phyloP scores from a whole-genome alignment of 1,284 basidiomycete species.

The Neotropicomus parvogracilis region DNA sequence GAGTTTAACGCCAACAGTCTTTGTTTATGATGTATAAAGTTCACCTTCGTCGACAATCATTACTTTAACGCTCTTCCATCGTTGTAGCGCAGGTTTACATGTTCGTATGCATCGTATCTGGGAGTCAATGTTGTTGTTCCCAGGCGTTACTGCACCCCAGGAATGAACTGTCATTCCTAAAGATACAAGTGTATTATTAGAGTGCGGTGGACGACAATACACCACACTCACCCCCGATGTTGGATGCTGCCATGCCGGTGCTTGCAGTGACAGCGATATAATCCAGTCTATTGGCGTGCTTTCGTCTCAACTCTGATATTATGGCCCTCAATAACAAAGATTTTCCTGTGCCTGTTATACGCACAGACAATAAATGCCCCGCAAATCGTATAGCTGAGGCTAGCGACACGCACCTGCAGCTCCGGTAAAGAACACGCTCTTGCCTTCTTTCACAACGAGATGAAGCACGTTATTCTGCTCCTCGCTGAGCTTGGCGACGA shows the following conservation, averaged over 20 bases:
- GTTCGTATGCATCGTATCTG: slow-evolving; percentile 52
- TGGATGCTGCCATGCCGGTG: slow-evolving; percentile 68
- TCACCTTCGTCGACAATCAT: slow-evolving; percentile 82
- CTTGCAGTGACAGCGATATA: slow-evolving; percentile 77
- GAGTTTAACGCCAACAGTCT: not conserved
- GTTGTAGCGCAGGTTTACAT: slow-evolving; percentile 53
- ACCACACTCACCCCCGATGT: slow-evolving; percentile 61
- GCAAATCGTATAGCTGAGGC: not conserved
- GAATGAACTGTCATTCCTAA: slow-evolving; percentile 69
- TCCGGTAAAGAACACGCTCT: slow-evolving; percentile 52
- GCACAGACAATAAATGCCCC: not conserved
- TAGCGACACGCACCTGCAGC: slow-evolving; percentile 41
- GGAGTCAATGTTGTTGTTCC: slow-evolving; percentile 49
- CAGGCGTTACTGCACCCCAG: slow-evolving; percentile 75
- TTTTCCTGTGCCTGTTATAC: slow-evolving; percentile 67
- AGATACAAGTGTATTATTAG: not conserved
- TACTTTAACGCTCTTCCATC: slow-evolving; percentile 66
- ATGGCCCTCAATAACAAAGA: slow-evolving; percentile 74
- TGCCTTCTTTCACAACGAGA: slow-evolving; percentile 46
- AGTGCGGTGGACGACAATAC: not conserved
- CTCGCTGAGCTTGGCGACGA: slow-evolving; percentile 40
- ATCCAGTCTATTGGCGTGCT: slow-evolving; percentile 45
- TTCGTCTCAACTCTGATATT: slow-evolving; percentile 63
- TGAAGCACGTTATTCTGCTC: slow-evolving; percentile 42
- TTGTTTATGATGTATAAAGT: not conserved